A percentile compares a stretch with the other conserved stretches of the same genome.
phyloP scores from a whole-genome alignment of 441 rosid species.

The Brassica hybrid region DNA sequence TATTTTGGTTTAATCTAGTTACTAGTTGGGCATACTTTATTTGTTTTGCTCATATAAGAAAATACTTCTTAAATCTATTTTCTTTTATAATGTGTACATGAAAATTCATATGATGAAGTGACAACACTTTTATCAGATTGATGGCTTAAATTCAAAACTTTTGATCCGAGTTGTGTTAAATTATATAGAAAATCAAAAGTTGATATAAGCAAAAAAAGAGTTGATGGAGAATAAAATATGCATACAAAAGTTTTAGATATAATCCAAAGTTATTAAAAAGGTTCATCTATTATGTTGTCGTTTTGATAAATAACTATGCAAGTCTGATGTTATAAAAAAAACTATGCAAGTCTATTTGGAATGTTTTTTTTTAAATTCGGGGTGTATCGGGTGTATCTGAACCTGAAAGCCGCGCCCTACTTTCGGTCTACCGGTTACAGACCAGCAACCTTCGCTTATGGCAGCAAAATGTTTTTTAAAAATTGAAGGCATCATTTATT shows the following conservation, averaged over 20 bases:
- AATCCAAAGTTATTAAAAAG: slow-evolving; percentile 15
- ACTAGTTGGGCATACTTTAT: not conserved
- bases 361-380: no score
- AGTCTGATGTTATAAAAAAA: no score
- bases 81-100: not conserved
- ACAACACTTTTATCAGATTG: not conserved
- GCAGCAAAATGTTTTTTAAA: not conserved
- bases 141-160: slow-evolving; percentile 18
- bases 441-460: not conserved
- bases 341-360: no score
- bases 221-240: slow-evolving; percentile 15
- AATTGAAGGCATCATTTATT: not conserved
- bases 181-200: not conserved
- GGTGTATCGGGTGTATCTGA: no score
- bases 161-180: not conserved
- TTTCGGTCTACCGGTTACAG: no score
- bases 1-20: slow-evolving; percentile 16
- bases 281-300: slow-evolving; percentile 18
- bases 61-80: not conserved
- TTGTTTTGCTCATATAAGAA: not conserved
- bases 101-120: not conserved
- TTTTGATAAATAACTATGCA: not conserved
- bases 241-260: slow-evolving; percentile 31
- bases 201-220: not conserved
- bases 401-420: no score